Percentiles rank a stretch among this genome's conserved stretches.
Evolutionary conservation across 2,329 filamentous ascomycete genomes (phyloP).

Genomic region (Pseudofabraea citricarpa): DNA sequence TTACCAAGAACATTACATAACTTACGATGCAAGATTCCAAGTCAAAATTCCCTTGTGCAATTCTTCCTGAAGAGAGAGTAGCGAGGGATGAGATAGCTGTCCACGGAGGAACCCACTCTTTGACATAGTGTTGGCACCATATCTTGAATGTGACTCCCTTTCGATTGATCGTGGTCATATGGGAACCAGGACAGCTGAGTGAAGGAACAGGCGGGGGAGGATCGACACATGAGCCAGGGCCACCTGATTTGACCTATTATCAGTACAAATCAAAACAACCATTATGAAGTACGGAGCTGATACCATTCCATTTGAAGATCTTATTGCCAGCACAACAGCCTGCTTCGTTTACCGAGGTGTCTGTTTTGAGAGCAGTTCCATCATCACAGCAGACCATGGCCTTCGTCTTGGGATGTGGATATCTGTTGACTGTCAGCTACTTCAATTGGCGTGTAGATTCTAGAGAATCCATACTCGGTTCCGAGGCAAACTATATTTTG

Average conservation of each 20-base stretch:
- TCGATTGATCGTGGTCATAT: background rate
- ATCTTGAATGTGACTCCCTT: background rate
- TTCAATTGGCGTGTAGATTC: no score
- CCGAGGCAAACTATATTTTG: background rate
- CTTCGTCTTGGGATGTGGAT: background rate
- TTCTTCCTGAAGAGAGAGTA: background rate
- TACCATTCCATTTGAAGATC: background rate
- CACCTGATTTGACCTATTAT: background rate
- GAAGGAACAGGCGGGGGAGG: background rate
- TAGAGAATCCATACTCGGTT: background rate
- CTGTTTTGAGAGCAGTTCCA: background rate
- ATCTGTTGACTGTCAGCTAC: no score
- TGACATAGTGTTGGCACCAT: background rate
- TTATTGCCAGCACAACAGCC: background rate
- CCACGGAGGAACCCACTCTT: background rate
- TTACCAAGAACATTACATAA: background rate
- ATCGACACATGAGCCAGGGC: background rate
- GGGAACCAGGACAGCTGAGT: background rate
- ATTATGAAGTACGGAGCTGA: background rate
- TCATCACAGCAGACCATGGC: background rate
- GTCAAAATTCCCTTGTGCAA: background rate
- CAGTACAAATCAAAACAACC: no score
- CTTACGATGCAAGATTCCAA: background rate
- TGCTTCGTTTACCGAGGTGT: background rate
- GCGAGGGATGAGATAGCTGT: background rate